Conservation (phyloP, 108 stramenopile genomes). For the Nannochloropsis oceanica region DNA sequence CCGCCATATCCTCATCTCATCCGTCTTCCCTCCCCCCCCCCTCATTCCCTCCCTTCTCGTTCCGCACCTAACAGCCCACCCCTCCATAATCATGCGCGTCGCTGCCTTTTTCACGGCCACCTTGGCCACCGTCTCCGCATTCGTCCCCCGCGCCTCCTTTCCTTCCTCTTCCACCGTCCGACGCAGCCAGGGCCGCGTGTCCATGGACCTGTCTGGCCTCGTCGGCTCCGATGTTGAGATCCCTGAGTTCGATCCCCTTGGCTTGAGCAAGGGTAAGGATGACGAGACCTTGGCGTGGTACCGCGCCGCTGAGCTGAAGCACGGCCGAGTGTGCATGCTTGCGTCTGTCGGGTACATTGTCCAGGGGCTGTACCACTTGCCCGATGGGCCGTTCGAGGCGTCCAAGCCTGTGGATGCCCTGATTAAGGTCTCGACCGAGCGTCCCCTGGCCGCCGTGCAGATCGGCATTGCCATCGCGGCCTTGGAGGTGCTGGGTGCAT, state of each 20-base stretch:
- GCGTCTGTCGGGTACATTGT: slow-evolving; percentile 86
- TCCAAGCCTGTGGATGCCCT: slow-evolving; percentile 13
- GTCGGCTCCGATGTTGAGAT: not conserved
- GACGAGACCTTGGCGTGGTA: slow-evolving; percentile 63
- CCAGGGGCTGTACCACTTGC: slow-evolving; percentile 19
- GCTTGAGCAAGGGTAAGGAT: slow-evolving; percentile 54
- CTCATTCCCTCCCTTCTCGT: not conserved
- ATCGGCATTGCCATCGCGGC: not conserved
- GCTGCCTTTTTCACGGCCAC: not conserved
- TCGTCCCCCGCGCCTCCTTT: not conserved
- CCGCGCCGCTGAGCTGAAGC: slow-evolving; percentile 86
- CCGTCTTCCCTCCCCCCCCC: not conserved
- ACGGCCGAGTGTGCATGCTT: slow-evolving; percentile 92
- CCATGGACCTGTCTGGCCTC: not conserved
- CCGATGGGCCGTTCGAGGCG: slow-evolving; percentile 17
- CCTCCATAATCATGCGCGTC: not conserved
- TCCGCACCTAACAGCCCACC: not conserved
- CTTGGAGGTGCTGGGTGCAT: not conserved
- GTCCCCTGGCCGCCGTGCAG: not conserved
- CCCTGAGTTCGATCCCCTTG: slow-evolving; percentile 60
- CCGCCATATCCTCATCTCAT: not conserved
- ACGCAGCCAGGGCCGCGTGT: not conserved
- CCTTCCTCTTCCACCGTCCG: not conserved
- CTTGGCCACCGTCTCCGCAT: not conserved
- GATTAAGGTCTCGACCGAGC: slow-evolving; percentile 1